Evolutionary conservation across 1,284 basidiomycete species (phyloP).

Genomic region (Takashimella koratensis): DNA sequence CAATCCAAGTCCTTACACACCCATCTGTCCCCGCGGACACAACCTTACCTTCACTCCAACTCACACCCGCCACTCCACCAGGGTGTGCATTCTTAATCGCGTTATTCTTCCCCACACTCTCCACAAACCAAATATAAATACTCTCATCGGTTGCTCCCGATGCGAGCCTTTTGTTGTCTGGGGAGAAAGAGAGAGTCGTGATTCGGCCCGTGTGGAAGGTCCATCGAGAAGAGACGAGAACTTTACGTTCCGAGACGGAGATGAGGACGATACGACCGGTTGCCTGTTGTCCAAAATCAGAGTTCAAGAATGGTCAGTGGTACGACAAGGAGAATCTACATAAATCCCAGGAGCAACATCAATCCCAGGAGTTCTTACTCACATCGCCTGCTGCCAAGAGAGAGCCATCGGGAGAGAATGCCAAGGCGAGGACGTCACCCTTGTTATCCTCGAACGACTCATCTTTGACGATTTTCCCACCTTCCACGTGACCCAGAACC

Average conservation of each 20-base stretch:
- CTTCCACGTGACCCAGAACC: constrained; percentile 50
- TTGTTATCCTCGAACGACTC: constrained; percentile 64
- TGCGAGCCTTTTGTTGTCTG: constrained; percentile 69
- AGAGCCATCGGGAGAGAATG: constrained; percentile 73
- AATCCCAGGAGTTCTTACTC: too few species aligned
- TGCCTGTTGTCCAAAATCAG: too few species aligned
- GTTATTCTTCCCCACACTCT: constrained; percentile 71
- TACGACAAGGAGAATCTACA: neutral
- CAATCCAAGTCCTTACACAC: constrained; percentile 67
- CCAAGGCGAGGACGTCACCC: constrained; percentile 68
- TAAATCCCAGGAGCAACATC: too few species aligned
- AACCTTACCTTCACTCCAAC: constrained; percentile 65
- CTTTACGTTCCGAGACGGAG: constrained; percentile 63
- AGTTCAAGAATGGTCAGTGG: neutral
- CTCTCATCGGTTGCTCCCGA: constrained; percentile 89
- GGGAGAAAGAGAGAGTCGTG: constrained; percentile 71
- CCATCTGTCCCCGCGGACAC: constrained; percentile 79
- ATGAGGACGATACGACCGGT: constrained; percentile 46
- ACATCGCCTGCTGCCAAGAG: constrained; percentile 79
- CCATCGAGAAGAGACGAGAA: constrained; percentile 71
- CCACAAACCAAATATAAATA: constrained; percentile 83
- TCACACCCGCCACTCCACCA: constrained; percentile 73
- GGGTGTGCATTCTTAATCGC: constrained; percentile 79
- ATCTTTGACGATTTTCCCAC: constrained; percentile 18
- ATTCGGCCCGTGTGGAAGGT: constrained; percentile 82